A percentile compares a stretch with the other conserved stretches of the same genome.
These are phyloP conservation scores for Cladophialophora carrionii DNA, from an alignment of 2,329 filamentous ascomycete genomes.

Conservation along the genomic window DNA sequence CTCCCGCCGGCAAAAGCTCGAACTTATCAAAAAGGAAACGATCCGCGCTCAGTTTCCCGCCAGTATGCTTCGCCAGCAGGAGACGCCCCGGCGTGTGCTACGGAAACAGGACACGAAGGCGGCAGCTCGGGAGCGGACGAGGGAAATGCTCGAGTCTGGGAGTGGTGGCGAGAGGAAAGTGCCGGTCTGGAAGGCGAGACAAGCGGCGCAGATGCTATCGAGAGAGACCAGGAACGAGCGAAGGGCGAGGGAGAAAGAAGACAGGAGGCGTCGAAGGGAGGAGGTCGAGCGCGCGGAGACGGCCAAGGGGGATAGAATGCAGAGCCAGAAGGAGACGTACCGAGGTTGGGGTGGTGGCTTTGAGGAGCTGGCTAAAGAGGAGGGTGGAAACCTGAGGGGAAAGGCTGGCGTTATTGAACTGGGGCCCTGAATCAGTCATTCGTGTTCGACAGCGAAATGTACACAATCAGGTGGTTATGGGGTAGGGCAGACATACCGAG, in stretches of 20 bases:
- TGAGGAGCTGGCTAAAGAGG: conserved; percentile 13
- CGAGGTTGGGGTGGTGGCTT: conserved; percentile 28
- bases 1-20: conserved; percentile 29
- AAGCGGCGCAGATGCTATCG: neutral
- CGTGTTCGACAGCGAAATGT: neutral
- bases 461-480: neutral
- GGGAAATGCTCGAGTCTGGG: neutral
- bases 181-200: conserved; percentile 7
- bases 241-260: conserved; percentile 4
- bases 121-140: neutral
- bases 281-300: neutral
- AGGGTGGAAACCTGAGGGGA: neutral
- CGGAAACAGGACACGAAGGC: neutral
- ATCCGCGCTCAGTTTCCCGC: conserved; percentile 27
- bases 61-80: conserved; percentile 20
- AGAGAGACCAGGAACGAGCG: neutral
- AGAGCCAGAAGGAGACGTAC: conserved; percentile 12
- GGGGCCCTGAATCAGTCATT: neutral
- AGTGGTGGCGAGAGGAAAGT: neutral
- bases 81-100: neutral
- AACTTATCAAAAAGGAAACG: conserved; percentile 27
- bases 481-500: too few species aligned
- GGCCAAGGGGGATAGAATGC: neutral
- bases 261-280: conserved; percentile 2
- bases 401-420: conserved; percentile 17